Evolutionary conservation across 2,329 filamentous ascomycete genomes (phyloP), one percentile per base, ranked within the genome.

Genomic region (Thelonectria discophora): DNA sequence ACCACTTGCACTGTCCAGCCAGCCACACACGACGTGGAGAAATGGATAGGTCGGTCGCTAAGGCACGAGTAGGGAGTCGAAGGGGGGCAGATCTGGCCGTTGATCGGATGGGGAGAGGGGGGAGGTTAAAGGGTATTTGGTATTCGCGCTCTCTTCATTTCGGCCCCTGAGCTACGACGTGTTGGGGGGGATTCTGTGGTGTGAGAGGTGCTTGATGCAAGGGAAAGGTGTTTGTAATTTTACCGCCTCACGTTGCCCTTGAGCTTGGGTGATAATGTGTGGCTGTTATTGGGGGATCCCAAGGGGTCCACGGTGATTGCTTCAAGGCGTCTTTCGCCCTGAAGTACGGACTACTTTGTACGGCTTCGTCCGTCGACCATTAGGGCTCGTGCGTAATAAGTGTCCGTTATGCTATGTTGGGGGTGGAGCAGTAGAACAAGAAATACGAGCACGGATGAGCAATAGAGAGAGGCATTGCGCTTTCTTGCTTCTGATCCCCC

Each of bases 101-200:
- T 53, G 30, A 56, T 49, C 34, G 15, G 21, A 24, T 6, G 21
- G 24, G 11, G 21, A 6, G 17, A 17, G 46, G 45, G 39, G 17
- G 53, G 34, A n/a, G 12, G 5, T 30, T 8, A 30, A 30, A 8
- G 27, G 27, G 27, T 10, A 30, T 30, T 30, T 8, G 27, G 9
- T 30, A 9, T 30, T 20, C 2, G 39, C 24, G 13, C 20, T 24
- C 21, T 50, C 17, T 51, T 62, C 59, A 62, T 62, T 62, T 58
- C 49, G 17, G 21, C 59, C 59, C 59, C 59, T 62, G 59, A 62
- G 39, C 55, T 58, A 62, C 45, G 30, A 21, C n/a, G 7, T 11
- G 39, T 39, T 18, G 9, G 39, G 15, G 46, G 34, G n/a, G n/a
- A n/a, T n/a, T n/a, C 18, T 34, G 32, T 52, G 49, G 43, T 59